phyloP scores from a whole-genome alignment of 2,329 filamentous ascomycete genomes.

The Cladosporium sp. region DNA sequence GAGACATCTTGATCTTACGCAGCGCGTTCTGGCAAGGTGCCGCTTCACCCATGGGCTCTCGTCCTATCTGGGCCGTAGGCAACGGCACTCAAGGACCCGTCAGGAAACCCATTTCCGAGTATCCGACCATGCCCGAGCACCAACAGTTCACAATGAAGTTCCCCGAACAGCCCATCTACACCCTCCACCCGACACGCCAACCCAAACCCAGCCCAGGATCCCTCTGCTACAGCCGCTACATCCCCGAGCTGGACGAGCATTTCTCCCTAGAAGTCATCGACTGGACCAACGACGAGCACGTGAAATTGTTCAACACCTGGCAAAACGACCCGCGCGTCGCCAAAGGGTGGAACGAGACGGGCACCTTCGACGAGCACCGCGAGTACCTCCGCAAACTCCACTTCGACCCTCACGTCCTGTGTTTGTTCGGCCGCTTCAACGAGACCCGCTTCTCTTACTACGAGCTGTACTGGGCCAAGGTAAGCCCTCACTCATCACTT shows the following conservation, averaged over 20 bases:
- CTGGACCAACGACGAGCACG: constrained; percentile 58
- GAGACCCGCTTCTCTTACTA: constrained; percentile 70
- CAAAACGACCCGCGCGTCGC: constrained; percentile 80
- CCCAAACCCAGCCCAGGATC: constrained; percentile 67
- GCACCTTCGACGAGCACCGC: constrained; percentile 68
- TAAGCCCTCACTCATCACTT: no score
- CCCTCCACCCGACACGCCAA: constrained; percentile 66
- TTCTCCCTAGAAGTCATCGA: constrained; percentile 75
- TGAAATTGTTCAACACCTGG: constrained; percentile 71
- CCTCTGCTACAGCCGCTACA: constrained; percentile 71
- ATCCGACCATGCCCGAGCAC: constrained; percentile 39
- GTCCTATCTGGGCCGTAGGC: constrained; percentile 33
- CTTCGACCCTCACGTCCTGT: constrained; percentile 66
- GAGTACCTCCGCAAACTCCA: constrained; percentile 65
- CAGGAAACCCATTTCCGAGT: constrained; percentile 27
- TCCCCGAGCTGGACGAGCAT: constrained; percentile 68
- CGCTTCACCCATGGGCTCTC: constrained; percentile 38
- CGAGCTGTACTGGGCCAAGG: constrained; percentile 72
- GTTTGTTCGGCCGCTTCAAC: constrained; percentile 66
- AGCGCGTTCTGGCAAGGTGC: constrained; percentile 45
- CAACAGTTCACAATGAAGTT: constrained; percentile 46
- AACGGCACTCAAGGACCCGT: constrained; percentile 19
- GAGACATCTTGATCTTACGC: constrained; percentile 47
- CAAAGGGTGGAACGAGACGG: constrained; percentile 74
- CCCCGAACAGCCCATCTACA: constrained; percentile 48